Evolutionary conservation across 2,329 filamentous ascomycete genomes (phyloP), one percentile per base, ranked within the genome.

Genomic region (Ophiostoma sp.): DNA sequence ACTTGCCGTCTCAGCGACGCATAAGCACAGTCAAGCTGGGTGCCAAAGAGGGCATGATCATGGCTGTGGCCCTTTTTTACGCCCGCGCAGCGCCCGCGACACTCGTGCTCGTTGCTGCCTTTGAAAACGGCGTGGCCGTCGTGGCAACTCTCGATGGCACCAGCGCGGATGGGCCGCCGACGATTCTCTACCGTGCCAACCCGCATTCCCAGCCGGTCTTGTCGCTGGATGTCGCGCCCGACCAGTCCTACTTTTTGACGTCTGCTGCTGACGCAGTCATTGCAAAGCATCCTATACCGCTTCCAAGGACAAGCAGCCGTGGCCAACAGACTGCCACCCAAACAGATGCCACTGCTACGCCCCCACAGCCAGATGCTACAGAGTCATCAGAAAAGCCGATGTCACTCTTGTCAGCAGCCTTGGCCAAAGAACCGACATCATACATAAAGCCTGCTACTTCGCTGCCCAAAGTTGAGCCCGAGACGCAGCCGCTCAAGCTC

Each of bases 231-330:
- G 76, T 89, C 5, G 78, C 82, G 1, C 80, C 82, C 0, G 74
- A 74, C 7, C 78, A 78, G 12, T 81, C 81, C 12, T 87, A 81
- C 71, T 96, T 93, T 75, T 81, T 93, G 72, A 93, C 93, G 0
- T 95, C 92, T 0, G 87, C 89, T 8, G 93, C 93, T 5, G 94
- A 98, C 78, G 87, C 91, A 1, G 77, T 90, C 27, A 81, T 98
- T 66, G 88, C 87, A 38, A 92, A 90, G 74, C 92, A 97, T 75
- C 86, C 88, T 0, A 81, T 96, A 5, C 40, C 84, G 84, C 5
- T 73, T 42, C 44, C 71, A 27, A 63, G 18, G 44, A 2, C 14
- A 12, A 12, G 8, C 5, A 16, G 45, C 45, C 45, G 14, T 12
- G 12, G 12, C 14, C 27, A 4, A 3, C 18, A 5, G 27, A 41